Evolutionary conservation across 306 rosid species (phyloP), one percentile per base, ranked within the genome.

Genomic region (Cicer cuneatum): DNA sequence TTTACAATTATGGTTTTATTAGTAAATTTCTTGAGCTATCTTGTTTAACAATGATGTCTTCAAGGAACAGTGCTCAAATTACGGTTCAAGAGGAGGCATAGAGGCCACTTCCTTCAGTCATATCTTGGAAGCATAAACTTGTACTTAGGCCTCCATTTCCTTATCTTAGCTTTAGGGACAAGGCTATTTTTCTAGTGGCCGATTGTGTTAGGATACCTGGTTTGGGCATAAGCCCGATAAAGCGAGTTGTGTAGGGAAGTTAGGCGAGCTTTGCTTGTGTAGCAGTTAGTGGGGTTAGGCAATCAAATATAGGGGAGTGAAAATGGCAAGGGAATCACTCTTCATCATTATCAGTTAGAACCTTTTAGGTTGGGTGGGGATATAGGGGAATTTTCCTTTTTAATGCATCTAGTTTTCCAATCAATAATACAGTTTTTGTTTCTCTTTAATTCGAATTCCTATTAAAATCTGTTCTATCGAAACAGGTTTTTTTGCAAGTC

Each of bases 401-500:
- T 29, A 29, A 29, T 29, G 35, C 35, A 29, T 29, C 35, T 29
- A 29, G 35, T 29, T 29, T 29, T 29, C 35, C 35, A 29, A 29
- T 29, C 35, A 29, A 29, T 29, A 29, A 29, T 29, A 29, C 35
- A 29, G 3, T 29, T 29, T 29, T 29, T 29, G 35, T 4, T 4
- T 29, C 35, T 29, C 35, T 29, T 29, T 29, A 29, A 29, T 29
- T 29, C 35, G 35, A 5, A 29, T 29, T 29, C 35, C 35, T 29
- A 29, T 29, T 29, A 29, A 29, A 29, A 29, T 10, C 49, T 33
- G 7, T 41, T 13, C 18, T 42, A 62, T 15, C 15, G 41, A 68
- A 48, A 47, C 60, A 39, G 41, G 48, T 66, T 67, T 56, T 56
- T 39, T 10, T 7, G 5, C 14, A 37, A 79, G 71, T 33, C 64